These are phyloP conservation scores for Ormosia semicastrata DNA, from an alignment of 306 rosid genomes.

Conservation along the genomic window DNA sequence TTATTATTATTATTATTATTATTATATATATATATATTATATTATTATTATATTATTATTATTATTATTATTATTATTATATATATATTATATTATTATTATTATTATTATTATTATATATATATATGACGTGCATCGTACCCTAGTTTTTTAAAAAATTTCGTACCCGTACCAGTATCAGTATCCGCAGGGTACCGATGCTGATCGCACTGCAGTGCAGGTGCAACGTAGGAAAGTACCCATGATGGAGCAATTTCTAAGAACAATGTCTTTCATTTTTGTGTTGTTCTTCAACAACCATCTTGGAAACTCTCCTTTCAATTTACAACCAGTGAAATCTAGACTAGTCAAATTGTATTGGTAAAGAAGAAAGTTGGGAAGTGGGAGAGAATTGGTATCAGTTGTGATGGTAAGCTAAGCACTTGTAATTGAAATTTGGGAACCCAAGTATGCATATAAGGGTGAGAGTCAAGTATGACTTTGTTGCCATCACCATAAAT, in stretches of 20 bases:
- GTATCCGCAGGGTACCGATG: too few relatives aligned
- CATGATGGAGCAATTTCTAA: neutral
- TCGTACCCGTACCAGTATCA: too few relatives aligned
- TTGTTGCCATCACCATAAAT: neutral
- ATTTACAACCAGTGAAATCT: neutral
- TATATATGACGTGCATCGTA: too few relatives aligned
- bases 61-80: too few relatives aligned
- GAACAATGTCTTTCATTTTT: neutral
- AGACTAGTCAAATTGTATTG: neutral
- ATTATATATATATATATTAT: too few relatives aligned
- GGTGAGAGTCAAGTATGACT: neutral
- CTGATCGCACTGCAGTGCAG: too few relatives aligned
- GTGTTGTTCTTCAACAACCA: constrained; percentile 23
- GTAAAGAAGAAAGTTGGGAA: neutral
- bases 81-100: too few relatives aligned
- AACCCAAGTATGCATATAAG: neutral
- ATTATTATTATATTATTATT: too few relatives aligned
- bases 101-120: too few relatives aligned
- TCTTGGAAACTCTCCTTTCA: neutral
- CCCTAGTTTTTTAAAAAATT: too few relatives aligned
- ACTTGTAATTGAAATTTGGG: constrained; percentile 15
- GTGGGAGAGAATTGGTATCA: neutral
- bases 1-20: too few relatives aligned
- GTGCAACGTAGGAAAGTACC: too few relatives aligned
- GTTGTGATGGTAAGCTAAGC: neutral